Evolutionary conservation across 2,329 filamentous ascomycete genomes (phyloP).

Genomic region (Cytospora mali): DNA sequence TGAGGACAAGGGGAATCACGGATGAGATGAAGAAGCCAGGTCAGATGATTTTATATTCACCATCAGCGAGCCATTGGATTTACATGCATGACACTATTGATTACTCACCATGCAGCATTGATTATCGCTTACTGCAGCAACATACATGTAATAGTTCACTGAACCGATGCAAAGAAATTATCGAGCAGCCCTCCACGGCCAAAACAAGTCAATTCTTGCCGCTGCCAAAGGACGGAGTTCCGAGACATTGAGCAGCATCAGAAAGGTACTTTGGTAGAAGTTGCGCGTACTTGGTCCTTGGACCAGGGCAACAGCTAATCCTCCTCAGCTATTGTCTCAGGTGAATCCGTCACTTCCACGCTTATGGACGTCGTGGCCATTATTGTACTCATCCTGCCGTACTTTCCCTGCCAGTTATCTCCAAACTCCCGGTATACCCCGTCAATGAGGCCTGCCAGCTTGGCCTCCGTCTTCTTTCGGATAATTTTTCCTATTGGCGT

Average conservation of each 20-base stretch:
- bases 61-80: too few relatives aligned
- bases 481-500: conserved; percentile 21
- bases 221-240: conserved; percentile 9
- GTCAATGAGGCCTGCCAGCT: conserved; percentile 8
- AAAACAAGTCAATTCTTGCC: background rate
- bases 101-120: background rate
- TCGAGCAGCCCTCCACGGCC: background rate
- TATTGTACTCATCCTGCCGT: conserved; percentile 17
- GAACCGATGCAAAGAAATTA: background rate
- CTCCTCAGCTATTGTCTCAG: conserved; percentile 14
- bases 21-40: background rate
- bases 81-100: background rate
- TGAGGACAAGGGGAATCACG: background rate
- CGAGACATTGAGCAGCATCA: background rate
- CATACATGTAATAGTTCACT: background rate
- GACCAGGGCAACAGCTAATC: background rate
- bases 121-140: too few relatives aligned
- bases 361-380: conserved; percentile 20
- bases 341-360: conserved; percentile 13
- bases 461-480: conserved; percentile 22
- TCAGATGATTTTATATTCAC: conserved; percentile 1
- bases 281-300: background rate
- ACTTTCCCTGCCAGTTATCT: conserved; percentile 20
- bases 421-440: conserved; percentile 12
- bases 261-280: conserved; percentile 1